phyloP scores from a whole-genome alignment of 768 basidiomycete species.

The Tylopilus cervinicoccineus region DNA sequence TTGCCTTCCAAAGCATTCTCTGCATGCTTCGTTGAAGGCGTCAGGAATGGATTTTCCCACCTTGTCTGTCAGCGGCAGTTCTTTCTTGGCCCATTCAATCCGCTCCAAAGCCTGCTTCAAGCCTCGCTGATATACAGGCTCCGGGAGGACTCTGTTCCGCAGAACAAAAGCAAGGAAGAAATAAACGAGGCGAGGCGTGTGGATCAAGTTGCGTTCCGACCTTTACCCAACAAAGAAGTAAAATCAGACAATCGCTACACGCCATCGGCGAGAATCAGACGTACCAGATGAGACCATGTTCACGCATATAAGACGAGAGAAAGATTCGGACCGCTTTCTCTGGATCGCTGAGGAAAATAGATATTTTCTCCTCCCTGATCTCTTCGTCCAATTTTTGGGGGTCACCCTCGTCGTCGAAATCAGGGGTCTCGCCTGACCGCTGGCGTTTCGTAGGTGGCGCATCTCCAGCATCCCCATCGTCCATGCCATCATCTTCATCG shows the following conservation, averaged over 20 bases:
- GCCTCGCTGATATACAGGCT: conserved; percentile 40
- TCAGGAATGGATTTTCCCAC: conserved; percentile 41
- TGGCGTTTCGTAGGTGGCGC: conserved; percentile 23
- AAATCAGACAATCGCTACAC: background rate
- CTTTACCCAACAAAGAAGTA: conserved; percentile 23
- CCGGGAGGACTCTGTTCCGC: conserved; percentile 50
- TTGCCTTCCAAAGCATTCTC: conserved; percentile 46
- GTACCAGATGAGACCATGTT: conserved; percentile 70
- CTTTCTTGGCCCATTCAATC: conserved; percentile 36
- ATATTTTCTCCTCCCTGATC: conserved; percentile 41
- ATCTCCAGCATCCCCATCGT: conserved; percentile 2
- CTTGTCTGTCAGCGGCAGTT: conserved; percentile 41
- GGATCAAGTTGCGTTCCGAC: conserved; percentile 44
- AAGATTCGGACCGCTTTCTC: conserved; percentile 57
- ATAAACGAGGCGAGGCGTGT: conserved; percentile 48
- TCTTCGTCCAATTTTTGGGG: conserved; percentile 32
- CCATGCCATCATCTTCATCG: conserved; percentile 17
- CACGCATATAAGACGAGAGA: conserved; percentile 64
- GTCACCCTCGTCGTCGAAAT: conserved; percentile 35
- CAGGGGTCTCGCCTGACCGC: conserved; percentile 13
- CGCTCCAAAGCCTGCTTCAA: conserved; percentile 45
- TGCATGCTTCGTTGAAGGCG: conserved; percentile 46
- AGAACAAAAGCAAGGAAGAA: conserved; percentile 65
- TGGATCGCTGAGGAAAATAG: conserved; percentile 59
- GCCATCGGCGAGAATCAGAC: conserved; percentile 12